Evolutionary conservation across 164 flowering plant genomes (phyloP).

Genomic region (Protea cynaroides): DNA sequence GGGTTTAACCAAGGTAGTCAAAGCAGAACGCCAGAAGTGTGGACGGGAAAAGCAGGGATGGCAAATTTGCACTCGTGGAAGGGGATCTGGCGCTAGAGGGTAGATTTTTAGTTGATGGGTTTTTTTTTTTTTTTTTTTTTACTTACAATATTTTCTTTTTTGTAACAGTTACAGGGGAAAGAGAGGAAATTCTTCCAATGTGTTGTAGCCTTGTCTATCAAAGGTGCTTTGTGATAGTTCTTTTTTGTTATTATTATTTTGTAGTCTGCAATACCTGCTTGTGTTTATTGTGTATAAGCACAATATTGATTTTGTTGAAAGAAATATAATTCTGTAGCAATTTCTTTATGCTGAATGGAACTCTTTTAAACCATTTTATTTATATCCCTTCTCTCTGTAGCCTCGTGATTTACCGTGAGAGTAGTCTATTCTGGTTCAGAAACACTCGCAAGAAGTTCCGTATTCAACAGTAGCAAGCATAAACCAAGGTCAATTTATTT

Average conservation of each 20-base stretch:
- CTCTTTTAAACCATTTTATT: not conserved
- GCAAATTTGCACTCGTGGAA: constrained; percentile 2
- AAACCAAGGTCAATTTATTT: too few relatives aligned
- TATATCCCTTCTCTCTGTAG: too few relatives aligned
- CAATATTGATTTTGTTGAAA: constrained; percentile 24
- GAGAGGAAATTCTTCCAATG: constrained; percentile 14
- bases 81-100: constrained; percentile 6
- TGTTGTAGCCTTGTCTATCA: constrained; percentile 17
- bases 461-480: too few relatives aligned
- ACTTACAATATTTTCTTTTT: constrained; percentile 10
- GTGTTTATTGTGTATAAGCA: constrained; percentile 26
- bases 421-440: too few relatives aligned
- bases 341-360: constrained; percentile 5
- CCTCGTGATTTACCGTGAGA: too few relatives aligned
- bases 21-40: constrained; percentile 14
- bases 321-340: constrained; percentile 6
- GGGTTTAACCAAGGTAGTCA: constrained; percentile 11
- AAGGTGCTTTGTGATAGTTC: constrained; percentile 11
- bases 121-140: constrained; percentile 7
- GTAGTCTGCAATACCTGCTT: constrained; percentile 6
- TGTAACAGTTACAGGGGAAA: constrained; percentile 10
- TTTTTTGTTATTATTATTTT: not conserved
- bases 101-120: constrained; percentile 11
- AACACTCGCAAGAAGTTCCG: too few relatives aligned
- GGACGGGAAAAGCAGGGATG: constrained; percentile 10